A percentile compares a stretch with the other conserved stretches of the same genome.
These are phyloP conservation scores for Afroboletus lepidellus DNA, from an alignment of 1,284 basidiomycete species.

Conservation along the genomic window DNA sequence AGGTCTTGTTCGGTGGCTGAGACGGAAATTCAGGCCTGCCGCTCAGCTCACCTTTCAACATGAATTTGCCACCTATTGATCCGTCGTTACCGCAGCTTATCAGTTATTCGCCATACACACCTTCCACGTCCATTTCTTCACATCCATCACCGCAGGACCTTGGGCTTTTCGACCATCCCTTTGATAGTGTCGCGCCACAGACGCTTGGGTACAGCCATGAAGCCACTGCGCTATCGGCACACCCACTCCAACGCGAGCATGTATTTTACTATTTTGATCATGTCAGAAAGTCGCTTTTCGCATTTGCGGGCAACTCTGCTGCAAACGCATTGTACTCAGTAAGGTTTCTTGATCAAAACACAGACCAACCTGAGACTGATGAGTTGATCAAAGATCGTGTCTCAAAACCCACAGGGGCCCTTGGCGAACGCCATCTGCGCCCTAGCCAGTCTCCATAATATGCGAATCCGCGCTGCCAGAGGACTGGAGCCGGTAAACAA, in stretches of 20 bases:
- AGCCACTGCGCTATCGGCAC: conserved; percentile 32
- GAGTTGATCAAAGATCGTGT: conserved; percentile 48
- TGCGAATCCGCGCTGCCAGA: conserved; percentile 57
- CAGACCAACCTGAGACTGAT: conserved; percentile 14
- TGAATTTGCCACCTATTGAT: conserved; percentile 30
- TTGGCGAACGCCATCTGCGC: conserved; percentile 72
- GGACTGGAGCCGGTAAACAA: conserved; percentile 55
- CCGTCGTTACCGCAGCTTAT: conserved; percentile 28
- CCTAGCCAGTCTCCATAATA: conserved; percentile 68
- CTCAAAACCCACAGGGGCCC: conserved; percentile 63
- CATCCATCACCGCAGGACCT: conserved; percentile 34
- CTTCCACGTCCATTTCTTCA: conserved; percentile 32
- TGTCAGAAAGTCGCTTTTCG: conserved; percentile 58
- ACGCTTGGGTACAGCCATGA: conserved; percentile 26
- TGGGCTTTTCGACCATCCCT: conserved; percentile 29
- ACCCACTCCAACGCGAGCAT: conserved; percentile 49
- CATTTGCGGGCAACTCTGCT: conserved; percentile 54
- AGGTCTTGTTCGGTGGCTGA: conserved; percentile 13
- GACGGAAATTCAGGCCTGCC: conserved; percentile 22
- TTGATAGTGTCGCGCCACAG: conserved; percentile 24
- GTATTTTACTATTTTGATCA: conserved; percentile 68
- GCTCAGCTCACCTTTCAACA: conserved; percentile 33
- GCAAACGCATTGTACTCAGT: conserved; percentile 62
- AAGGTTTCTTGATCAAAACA: conserved; percentile 28
- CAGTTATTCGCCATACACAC: conserved; percentile 35